Percentiles rank a stretch among this genome's conserved stretches.
Conservation (phyloP, 2,329 filamentous ascomycete genomes). For the Alternaria sp. region DNA sequence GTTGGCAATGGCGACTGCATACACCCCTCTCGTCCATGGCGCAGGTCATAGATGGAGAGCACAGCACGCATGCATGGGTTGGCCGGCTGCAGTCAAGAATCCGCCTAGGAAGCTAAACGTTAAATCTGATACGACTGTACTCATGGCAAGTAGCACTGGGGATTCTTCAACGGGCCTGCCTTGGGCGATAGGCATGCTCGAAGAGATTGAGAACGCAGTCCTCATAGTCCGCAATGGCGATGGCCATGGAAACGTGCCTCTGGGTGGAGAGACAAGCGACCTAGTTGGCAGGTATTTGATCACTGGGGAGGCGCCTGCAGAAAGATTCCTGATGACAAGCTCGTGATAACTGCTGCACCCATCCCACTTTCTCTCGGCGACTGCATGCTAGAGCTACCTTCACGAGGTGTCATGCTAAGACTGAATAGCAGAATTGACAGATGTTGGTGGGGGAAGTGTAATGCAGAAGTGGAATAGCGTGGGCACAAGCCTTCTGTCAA, state of each 20-base stretch:
- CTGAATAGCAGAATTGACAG: not conserved
- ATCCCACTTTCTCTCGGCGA: constrained; percentile 11
- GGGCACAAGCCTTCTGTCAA: not conserved
- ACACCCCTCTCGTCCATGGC: constrained; percentile 50
- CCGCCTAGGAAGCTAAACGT: constrained; percentile 42
- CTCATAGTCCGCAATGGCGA: constrained; percentile 54
- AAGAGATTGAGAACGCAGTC: constrained; percentile 43
- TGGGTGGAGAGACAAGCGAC: constrained; percentile 43
- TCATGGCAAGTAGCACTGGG: constrained; percentile 52
- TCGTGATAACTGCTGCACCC: not conserved
- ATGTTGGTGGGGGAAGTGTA: too few relatives aligned
- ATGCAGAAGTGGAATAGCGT: too few relatives aligned
- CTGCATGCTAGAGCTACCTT: constrained; percentile 6
- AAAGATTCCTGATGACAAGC: constrained; percentile 4
- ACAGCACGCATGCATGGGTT: constrained; percentile 53
- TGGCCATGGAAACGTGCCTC: constrained; percentile 52
- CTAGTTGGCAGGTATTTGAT: constrained; percentile 49
- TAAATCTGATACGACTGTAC: constrained; percentile 40
- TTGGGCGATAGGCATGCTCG: constrained; percentile 34
- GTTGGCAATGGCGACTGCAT: constrained; percentile 32
- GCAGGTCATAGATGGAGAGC: constrained; percentile 48
- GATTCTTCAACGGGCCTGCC: constrained; percentile 54
- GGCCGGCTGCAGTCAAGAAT: constrained; percentile 51
- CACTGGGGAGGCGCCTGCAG: constrained; percentile 20
- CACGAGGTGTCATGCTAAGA: constrained; percentile 15